These are phyloP conservation scores for Beauveria varroae DNA, from an alignment of 2,329 filamentous ascomycete genomes.

Conservation along the genomic window DNA sequence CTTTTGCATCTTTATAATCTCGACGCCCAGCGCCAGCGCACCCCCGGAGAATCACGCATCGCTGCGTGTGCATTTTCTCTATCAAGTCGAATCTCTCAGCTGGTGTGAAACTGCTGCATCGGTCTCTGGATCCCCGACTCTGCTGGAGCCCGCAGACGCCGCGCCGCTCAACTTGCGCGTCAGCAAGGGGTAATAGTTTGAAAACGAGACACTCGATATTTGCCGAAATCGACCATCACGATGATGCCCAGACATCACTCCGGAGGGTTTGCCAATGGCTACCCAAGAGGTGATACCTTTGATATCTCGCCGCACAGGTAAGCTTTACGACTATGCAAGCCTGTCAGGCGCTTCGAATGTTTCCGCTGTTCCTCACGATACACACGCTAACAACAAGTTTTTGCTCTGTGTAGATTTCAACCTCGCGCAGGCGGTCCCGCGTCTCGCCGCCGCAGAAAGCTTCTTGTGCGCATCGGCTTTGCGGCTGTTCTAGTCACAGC, in stretches of 20 bases:
- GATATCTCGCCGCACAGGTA: conserved; percentile 88
- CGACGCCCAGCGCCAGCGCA: neutral
- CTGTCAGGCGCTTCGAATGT: neutral
- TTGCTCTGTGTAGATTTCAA: conserved; percentile 59
- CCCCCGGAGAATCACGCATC: neutral
- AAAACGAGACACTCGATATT: neutral
- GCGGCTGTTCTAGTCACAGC: conserved; percentile 52
- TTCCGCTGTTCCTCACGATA: neutral
- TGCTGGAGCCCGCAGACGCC: neutral
- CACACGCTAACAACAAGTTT: neutral
- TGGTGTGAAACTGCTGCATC: neutral
- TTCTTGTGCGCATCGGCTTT: conserved; percentile 61
- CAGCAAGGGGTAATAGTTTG: conserved; percentile 9
- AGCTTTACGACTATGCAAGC: conserved; percentile 19
- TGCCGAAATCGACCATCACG: conserved; percentile 34
- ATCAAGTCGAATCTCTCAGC: neutral
- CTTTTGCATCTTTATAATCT: neutral
- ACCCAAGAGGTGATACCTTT: conserved; percentile 69
- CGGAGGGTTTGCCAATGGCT: conserved; percentile 74
- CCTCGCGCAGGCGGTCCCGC: conserved; percentile 68
- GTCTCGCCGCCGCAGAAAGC: conserved; percentile 63
- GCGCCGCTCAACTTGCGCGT: conserved; percentile 7
- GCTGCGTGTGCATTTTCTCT: neutral
- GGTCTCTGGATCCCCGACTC: neutral
- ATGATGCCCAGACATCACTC: conserved; percentile 81